Base-by-base conservation (phyloP, 2,329 filamentous ascomycete genomes). In the Cordyceps farinosa region DNA sequence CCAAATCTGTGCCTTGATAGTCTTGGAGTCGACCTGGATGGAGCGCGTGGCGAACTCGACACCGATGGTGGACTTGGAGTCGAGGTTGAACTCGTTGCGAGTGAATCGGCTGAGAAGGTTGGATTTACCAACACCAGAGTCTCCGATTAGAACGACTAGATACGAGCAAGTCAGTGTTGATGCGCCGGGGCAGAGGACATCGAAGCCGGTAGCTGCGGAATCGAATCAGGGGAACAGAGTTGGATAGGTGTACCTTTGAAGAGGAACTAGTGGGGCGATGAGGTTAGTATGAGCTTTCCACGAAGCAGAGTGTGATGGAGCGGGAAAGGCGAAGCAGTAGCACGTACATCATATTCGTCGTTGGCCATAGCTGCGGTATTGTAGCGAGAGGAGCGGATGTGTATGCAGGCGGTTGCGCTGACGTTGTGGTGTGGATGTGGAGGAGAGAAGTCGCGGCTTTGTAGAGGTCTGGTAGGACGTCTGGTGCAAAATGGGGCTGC, bases 1-100 rank as follows among this genome's bases (percentile, higher is more conserved):
- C 95, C 96, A 99, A 74, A 99, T 99, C 84, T 99, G 95, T 72
- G 95, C 95, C 86, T 99, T 99, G 88, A 99, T 99, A 68, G 95
- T 99, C 87, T 99, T 99, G 75, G 91, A 90, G 80, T 99, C 95
- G 74, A 99, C 95, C 81, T 98, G 94, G 77, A 99, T 99, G 70
- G 92, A 97, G 68, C 95, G 89, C 71, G 95, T 99, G 72, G 96
- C 95, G 78, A 99, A 99, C 82, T 99, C 95, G 78, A 99, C 95
- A 73, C 95, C 95, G 81, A 99, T 99, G 72, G 95, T 99, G 68
- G 95, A 98, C 87, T 99, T 98, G 78, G 94, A 96, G 82, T 99
- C 95, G 70, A 98, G 87, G 82, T 98, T 98, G 90, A 99, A 99
- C 82, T 99, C 95, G 80, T 99, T 98, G 77, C 95, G 92, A 72